Evolutionary conservation across 768 basidiomycete genomes (phyloP), one percentile per base, ranked within the genome.

Genomic region (Artomyces pyxidatus): DNA sequence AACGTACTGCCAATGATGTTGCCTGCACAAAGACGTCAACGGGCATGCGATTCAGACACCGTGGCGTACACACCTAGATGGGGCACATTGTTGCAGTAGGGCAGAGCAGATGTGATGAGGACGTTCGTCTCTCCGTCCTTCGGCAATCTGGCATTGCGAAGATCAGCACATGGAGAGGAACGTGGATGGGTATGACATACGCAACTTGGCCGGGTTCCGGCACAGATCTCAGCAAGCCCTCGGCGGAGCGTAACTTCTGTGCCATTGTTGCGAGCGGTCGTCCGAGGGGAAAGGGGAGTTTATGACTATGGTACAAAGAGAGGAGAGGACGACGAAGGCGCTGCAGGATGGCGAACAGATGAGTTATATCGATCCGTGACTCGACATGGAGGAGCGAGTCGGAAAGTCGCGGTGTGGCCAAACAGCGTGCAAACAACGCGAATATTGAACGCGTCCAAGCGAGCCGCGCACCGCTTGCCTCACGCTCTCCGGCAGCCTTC

Each of bases 51-150:
- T 39, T 47, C 29, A 11, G 40, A 17, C 27, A 29, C 23, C 22
- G 54, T 37, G 49, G 19, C 42, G 19, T 52, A 67, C 76, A 58
- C 62, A 81, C 94, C 93, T 38, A 96, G 78, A 74, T 97, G 93
- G 22, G 95, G 93, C 10, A 96, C 94, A 60, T 97, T 97, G 65
- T 97, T 97, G 66, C 91, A 92, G 62, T 93, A 93, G 1, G 96
- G 96, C 48, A 99, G 70, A 30, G 96, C 94, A 55, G 92, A 96
- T 10, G 96, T 97, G 57, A 99, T 83, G 25, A 99, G 72, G 37
- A 94, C 71, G 62, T 98, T 99, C 48, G 74, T 73, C 66, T 93
- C 85, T 40, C 94, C 95, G 39, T 83, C 76, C 65, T 85, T 83
- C 10, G 96, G 96, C 37, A 85, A 64, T 42, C 83, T 85, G 46